A percentile compares a stretch with the other conserved stretches of the same genome.
Conservation (phyloP, 2,329 filamentous ascomycete genomes). For the Diaporthe ampelina region DNA sequence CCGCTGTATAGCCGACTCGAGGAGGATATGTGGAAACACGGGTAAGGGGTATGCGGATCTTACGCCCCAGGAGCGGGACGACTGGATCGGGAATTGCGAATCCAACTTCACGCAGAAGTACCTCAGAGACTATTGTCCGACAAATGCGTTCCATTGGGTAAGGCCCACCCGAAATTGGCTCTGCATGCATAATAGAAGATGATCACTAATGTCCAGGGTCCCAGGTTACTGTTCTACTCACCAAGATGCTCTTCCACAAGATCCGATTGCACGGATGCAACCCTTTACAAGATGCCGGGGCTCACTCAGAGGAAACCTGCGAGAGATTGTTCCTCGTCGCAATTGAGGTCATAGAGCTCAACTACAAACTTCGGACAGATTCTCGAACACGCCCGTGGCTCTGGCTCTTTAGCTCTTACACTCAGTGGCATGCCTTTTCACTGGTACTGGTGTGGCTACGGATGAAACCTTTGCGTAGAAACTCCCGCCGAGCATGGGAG, state of each 20-base stretch:
- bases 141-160: neutral
- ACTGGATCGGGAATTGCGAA: neutral
- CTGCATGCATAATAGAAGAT: rapidly evolving
- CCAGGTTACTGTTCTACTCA: constrained; percentile 1
- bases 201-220: neutral
- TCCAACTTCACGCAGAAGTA: neutral
- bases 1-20: constrained; percentile 3
- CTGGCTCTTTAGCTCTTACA: constrained; percentile 30
- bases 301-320: neutral
- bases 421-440: constrained; percentile 11
- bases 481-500: neutral
- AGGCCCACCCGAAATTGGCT: neutral
- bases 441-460: constrained; percentile 14
- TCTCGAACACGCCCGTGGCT: constrained; percentile 5
- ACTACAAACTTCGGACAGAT: constrained; percentile 7
- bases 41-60: neutral
- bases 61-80: neutral
- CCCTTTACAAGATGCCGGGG: neutral
- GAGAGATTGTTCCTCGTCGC: constrained; percentile 13
- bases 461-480: neutral
- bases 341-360: constrained; percentile 18
- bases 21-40: neutral
- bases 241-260: constrained; percentile 21
- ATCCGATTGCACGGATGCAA: constrained; percentile 13
- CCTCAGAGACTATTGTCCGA: neutral